A percentile compares a stretch with the other conserved stretches of the same genome.
phyloP scores from a whole-genome alignment of 1,284 basidiomycete species.

The Ceratobasidium sp. region DNA sequence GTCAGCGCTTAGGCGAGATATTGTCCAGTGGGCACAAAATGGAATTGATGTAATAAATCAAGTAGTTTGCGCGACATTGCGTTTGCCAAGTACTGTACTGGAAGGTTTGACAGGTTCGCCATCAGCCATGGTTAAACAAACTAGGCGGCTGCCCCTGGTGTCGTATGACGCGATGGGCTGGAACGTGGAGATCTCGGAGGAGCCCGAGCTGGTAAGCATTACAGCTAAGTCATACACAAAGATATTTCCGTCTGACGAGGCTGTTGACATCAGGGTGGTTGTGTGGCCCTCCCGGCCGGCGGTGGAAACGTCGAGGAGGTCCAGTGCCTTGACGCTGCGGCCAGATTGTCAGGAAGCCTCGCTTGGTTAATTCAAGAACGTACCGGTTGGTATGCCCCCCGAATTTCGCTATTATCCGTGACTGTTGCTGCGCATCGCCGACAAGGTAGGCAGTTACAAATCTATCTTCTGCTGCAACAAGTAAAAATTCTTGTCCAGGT shows the following conservation, averaged over 20 bases:
- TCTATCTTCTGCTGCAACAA: conserved; percentile 88
- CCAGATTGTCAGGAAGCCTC: conserved; percentile 14
- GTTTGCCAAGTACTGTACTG: conserved; percentile 21
- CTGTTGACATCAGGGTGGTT: conserved; percentile 75
- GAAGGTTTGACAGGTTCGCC: conserved; percentile 55
- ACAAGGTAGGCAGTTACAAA: conserved; percentile 78
- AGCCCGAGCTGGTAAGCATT: conserved; percentile 54
- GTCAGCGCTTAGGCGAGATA: conserved; percentile 1
- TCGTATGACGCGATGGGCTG: conserved; percentile 75
- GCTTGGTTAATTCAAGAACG: background rate
- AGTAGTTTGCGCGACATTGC: background rate
- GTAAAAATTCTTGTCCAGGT: conserved; percentile 70
- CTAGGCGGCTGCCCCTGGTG: conserved; percentile 84
- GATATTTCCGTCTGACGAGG: conserved; percentile 86
- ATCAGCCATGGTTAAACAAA: conserved; percentile 79
- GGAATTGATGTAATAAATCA: background rate
- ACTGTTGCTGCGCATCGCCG: conserved; percentile 51
- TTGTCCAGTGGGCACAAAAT: background rate
- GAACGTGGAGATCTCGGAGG: conserved; percentile 58
- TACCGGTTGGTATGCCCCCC: conserved; percentile 80
- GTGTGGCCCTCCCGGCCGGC: conserved; percentile 55
- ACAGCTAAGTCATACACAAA: conserved; percentile 77
- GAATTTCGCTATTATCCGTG: conserved; percentile 70
- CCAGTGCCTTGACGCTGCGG: conserved; percentile 74
- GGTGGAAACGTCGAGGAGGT: conserved; percentile 68